These are phyloP conservation scores for Wickerhamomyces queroliae DNA, from an alignment of 805 yeast genomes.

Conservation along the genomic window DNA sequence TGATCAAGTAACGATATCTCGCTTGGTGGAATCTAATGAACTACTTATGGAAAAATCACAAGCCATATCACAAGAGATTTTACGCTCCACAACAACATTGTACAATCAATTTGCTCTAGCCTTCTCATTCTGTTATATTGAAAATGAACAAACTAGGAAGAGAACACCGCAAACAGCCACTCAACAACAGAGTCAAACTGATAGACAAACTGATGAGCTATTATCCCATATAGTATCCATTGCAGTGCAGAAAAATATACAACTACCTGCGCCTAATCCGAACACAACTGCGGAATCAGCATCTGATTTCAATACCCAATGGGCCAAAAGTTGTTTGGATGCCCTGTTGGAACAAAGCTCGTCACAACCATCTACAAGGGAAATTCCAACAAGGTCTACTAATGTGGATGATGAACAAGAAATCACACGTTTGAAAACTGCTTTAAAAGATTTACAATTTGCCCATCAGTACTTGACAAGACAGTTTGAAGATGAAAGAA, in stretches of 20 bases:
- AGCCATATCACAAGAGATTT: background rate
- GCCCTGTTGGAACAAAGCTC: constrained; percentile 4
- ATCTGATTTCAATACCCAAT: constrained; percentile 9
- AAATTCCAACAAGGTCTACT: background rate
- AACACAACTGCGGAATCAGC: no score
- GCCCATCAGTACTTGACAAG: constrained; percentile 65
- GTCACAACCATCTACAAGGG: background rate
- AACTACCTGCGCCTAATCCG: constrained; percentile 16
- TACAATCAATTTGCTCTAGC: constrained; percentile 15
- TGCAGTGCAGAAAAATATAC: constrained; percentile 20
- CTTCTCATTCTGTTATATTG: constrained; percentile 17
- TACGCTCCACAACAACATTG: background rate
- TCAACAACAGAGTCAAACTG: background rate
- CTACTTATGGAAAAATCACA: constrained; percentile 4
- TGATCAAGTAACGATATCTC: no score
- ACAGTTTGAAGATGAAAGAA: constrained; percentile 62
- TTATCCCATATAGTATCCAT: constrained; percentile 20
- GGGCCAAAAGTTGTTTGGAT: constrained; percentile 22
- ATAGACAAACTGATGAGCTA: constrained; percentile 16
- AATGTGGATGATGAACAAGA: constrained; percentile 9
- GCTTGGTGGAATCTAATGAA: constrained; percentile 10
- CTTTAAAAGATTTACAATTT: constrained; percentile 62
- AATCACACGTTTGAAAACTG: constrained; percentile 38
- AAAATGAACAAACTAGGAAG: no score
- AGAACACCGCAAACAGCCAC: constrained; percentile 2